Evolutionary conservation across 2,329 filamentous ascomycete species (phyloP).

Genomic region (Hymenoscyphus infarciens): DNA sequence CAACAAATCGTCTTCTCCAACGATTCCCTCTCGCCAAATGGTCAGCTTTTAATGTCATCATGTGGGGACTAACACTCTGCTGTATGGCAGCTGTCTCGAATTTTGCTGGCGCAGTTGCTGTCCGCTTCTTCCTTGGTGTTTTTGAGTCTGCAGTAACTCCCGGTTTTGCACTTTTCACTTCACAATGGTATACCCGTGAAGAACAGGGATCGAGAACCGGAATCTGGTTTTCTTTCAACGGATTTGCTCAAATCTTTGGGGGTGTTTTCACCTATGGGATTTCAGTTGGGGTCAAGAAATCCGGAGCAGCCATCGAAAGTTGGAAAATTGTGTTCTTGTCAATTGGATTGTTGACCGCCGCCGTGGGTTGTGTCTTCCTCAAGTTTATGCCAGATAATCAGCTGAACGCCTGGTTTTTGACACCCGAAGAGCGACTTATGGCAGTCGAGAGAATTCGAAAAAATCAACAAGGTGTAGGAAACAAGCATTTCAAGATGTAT

Average conservation of each 20-base stretch:
- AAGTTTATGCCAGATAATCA: conserved; percentile 44
- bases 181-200: conserved; percentile 68
- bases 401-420: conserved; percentile 43
- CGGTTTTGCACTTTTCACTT: conserved; percentile 64
- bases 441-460: conserved; percentile 45
- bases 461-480: conserved; percentile 57
- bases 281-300: conserved; percentile 46
- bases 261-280: conserved; percentile 62
- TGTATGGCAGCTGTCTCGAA: conserved; percentile 61
- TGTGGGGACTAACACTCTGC: conserved; percentile 57
- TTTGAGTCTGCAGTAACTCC: conserved; percentile 68
- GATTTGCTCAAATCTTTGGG: conserved; percentile 60
- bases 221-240: conserved; percentile 69
- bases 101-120: conserved; percentile 58
- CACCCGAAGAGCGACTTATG: conserved; percentile 42
- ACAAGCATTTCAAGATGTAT: conserved; percentile 48
- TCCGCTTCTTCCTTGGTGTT: conserved; percentile 65
- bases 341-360: conserved; percentile 45
- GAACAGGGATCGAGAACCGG: conserved; percentile 62
- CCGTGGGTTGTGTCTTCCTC: conserved; percentile 41
- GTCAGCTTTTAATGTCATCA: conserved; percentile 56
- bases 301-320: conserved; percentile 47
- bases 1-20: conserved; percentile 41
- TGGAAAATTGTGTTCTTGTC: conserved; percentile 59
- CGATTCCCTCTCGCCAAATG: conserved; percentile 61